Base-by-base conservation (phyloP, 805 yeast species). In the Metschnikowia noctiluminum region DNA sequence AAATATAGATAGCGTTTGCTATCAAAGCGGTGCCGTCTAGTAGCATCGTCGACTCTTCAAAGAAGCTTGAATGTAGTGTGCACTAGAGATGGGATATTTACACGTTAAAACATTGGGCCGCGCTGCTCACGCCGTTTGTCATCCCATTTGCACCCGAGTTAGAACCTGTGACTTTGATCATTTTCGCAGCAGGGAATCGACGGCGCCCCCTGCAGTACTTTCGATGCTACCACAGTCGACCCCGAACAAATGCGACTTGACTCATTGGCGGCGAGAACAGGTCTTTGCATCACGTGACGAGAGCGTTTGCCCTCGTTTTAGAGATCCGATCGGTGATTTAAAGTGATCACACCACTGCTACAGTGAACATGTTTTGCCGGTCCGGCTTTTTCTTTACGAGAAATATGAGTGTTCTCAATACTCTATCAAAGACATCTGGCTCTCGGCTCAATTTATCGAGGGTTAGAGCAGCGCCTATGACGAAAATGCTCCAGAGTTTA, bases 331-430 rank as follows among this genome's bases (percentile, higher is more conserved):
- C 26, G 28, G n/a, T 12, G n/a, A 26, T 7, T 30, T 37, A 28
- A 16, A 15, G 28, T 12, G 7, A 16, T 12, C 9, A 27, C 16
- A 26, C 16, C 35, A n/a, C 34, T 35, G 10, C 7, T 10, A 15
- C 14, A 43, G 14, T 38, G 38, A 32, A 47, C 48, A 58, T 59
- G 57, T 63, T 82, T 42, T 75, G 81, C 40, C 75, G 74, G 59
- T 69, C 82, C 6, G 77, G 78, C 70, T 79, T 81, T 64, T 82
- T 78, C 70, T 82, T 83, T 63, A 71, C 81, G 52, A 74, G 71
- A 60, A 83, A 82, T 65, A 58, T 78, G 3, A 66, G 78, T 26
- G 76, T 80, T 34, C 59, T 76, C 50, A 66, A 64, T 51, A 69
- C 60, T 11, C 50, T 67, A 28, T 52, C 61, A 4, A 63, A 55